Base-by-base conservation (phyloP, 2,329 filamentous ascomycete genomes). In the Trichoderma hamatum region DNA sequence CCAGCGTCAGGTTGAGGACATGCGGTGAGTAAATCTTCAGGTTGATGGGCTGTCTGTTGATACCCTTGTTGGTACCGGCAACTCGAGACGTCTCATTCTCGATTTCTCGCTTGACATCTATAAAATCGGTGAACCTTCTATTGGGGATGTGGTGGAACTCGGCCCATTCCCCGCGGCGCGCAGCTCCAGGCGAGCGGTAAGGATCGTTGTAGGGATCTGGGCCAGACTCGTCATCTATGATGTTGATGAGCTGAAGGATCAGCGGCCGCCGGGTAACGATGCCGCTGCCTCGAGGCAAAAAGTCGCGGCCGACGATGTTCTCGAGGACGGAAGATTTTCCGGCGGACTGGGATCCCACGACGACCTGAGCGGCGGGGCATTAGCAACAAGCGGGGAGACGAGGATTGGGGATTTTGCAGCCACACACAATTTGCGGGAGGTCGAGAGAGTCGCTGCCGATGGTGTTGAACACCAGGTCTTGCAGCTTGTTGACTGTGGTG, bases 391-490 rank as follows among this genome's bases (percentile, higher is more conserved):
- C 59, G 67, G 36, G 28, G 51, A 55, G 30, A 52, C 36, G 60
- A 26, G 36, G 62, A 54, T 46, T n/a, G 39, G 39, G 30, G n/a
- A 11, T 49, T 59, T 58, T 64, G 26, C 52, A 39, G 39, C 52
- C 43, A 84, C 89, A 78, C 90, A 97, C 96, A 86, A 99, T 99
- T 84, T 99, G 96, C 70, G 96, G 96, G 69, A 99, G 85, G 82
- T 99, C 96, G 71, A 99, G 88, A 65, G 95, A 98, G 82, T 99
- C 96, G 84, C 94, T 98, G 82, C 96, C 96, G 81, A 99, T 99
- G 74, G 96, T 99, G 84, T 99, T 99, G 86, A 99, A 99, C 78
- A 99, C 96, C 78, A 99, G 84, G 82, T 98, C 96, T 82, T 99
- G 96, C 77, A 99, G 87, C 86, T 97, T 97, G 86, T 99, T 99